Conservation (phyloP, 2,329 filamentous ascomycete genomes). For the Colletotrichum tabaci region DNA sequence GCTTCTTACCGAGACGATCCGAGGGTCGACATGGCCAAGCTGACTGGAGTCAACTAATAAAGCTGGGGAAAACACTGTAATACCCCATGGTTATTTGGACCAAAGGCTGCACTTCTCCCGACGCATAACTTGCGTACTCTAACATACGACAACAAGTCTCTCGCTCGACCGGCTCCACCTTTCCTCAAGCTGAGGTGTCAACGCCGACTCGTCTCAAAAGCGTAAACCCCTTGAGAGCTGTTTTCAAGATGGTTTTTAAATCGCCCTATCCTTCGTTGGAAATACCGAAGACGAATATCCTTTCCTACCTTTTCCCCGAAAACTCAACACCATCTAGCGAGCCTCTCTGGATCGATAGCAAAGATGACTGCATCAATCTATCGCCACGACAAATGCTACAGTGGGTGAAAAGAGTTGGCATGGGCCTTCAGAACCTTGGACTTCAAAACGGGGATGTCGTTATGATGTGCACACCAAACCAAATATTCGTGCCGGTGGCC, state of each 20-base stretch:
- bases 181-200: neutral
- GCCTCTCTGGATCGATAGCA: constrained; percentile 69
- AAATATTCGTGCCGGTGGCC: constrained; percentile 68
- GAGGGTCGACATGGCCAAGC: constrained; percentile 32
- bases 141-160: neutral
- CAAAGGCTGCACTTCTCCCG: neutral
- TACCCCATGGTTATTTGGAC: neutral
- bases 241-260: constrained; percentile 56
- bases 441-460: constrained; percentile 65
- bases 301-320: constrained; percentile 54
- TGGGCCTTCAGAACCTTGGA: constrained; percentile 62
- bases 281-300: constrained; percentile 62
- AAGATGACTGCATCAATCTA: constrained; percentile 58
- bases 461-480: constrained; percentile 68
- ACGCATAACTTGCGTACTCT: neutral
- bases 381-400: constrained; percentile 62
- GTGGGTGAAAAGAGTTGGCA: constrained; percentile 67
- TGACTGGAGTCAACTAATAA: neutral
- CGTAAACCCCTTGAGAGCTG: neutral
- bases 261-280: constrained; percentile 60
- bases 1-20: constrained; percentile 32
- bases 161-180: neutral
- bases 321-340: constrained; percentile 54
- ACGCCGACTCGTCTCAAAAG: neutral
- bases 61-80: neutral